A percentile compares a stretch with the other conserved stretches of the same genome.
phyloP scores from a whole-genome alignment of 2,329 filamentous ascomycete genomes.

The Trichoderma harzianum region DNA sequence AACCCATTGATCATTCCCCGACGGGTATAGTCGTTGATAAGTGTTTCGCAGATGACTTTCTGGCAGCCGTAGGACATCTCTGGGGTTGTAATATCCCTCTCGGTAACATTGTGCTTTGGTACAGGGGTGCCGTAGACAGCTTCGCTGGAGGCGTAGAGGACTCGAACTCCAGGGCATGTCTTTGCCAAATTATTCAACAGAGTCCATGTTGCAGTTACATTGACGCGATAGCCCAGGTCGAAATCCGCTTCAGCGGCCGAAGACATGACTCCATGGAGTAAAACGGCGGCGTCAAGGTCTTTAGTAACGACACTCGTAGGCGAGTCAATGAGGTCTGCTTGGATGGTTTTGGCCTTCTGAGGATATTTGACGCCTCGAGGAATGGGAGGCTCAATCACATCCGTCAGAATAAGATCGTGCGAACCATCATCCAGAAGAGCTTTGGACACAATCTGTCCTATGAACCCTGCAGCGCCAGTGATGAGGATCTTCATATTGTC shows the following conservation, averaged over 20 bases:
- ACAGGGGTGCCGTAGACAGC: conserved; percentile 11
- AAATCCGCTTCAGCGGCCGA: neutral
- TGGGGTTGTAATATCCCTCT: conserved; percentile 49
- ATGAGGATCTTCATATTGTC: conserved; percentile 49
- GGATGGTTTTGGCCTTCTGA: neutral
- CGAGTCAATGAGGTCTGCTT: neutral
- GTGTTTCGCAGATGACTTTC: conserved; percentile 58
- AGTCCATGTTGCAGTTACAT: neutral
- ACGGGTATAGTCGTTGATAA: conserved; percentile 38
- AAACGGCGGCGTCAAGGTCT: neutral
- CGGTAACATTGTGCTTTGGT: conserved; percentile 35
- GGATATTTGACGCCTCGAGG: neutral
- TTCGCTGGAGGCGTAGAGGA: neutral
- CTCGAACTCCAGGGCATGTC: neutral
- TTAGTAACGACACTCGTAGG: neutral
- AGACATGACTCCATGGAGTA: neutral
- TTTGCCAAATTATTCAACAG: neutral
- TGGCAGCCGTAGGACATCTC: conserved; percentile 58
- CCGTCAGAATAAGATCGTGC: conserved; percentile 23
- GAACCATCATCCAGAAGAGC: conserved; percentile 46
- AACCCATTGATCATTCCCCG: conserved; percentile 48
- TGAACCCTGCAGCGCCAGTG: conserved; percentile 62
- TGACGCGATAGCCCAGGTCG: neutral
- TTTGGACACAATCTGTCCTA: conserved; percentile 58
- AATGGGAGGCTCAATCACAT: neutral